A percentile compares a stretch with the other conserved stretches of the same genome.
These are phyloP conservation scores for Myxozyma vanderwaltii DNA, from an alignment of 805 yeast genomes.

Conservation along the genomic window DNA sequence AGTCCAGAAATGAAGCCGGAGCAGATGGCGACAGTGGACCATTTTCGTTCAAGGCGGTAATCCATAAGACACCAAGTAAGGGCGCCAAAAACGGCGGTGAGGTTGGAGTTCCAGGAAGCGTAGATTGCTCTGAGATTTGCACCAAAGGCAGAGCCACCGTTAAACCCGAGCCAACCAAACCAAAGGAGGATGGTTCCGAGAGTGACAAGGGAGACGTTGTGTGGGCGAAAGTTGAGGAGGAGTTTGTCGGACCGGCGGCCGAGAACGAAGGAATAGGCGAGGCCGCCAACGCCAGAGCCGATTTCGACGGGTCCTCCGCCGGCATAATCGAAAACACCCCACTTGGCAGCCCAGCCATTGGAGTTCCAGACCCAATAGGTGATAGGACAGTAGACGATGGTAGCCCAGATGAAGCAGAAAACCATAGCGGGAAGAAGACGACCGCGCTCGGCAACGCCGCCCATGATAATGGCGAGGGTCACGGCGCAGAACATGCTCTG, in stretches of 20 bases:
- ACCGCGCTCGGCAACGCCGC: slow-evolving; percentile 93
- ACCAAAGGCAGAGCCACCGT: slow-evolving; percentile 82
- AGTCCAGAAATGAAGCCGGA: slow-evolving; percentile 95
- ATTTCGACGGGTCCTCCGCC: slow-evolving; percentile 99
- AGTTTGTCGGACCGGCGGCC: slow-evolving; percentile 69
- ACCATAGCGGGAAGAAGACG: slow-evolving; percentile 81
- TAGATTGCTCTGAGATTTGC: slow-evolving; percentile 84
- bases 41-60: slow-evolving; percentile 81
- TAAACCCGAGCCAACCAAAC: slow-evolving; percentile 96
- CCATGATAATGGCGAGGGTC: slow-evolving; percentile 88
- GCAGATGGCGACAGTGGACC: slow-evolving; percentile 94
- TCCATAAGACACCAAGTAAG: slow-evolving; percentile 90
- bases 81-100: slow-evolving; percentile 89
- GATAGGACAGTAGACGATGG: slow-evolving; percentile 91
- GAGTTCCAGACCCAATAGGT: slow-evolving; percentile 95
- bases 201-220: slow-evolving; percentile 87
- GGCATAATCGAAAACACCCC: slow-evolving; percentile 95
- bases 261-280: slow-evolving; percentile 76
- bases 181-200: slow-evolving; percentile 85
- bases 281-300: slow-evolving; percentile 85
- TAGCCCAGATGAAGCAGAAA: slow-evolving; percentile 83
- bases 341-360: slow-evolving; percentile 88
- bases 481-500: slow-evolving; percentile 91
- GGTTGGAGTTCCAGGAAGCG: slow-evolving; percentile 87
- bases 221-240: slow-evolving; percentile 72